These are phyloP conservation scores for Suillus luteus DNA, from an alignment of 768 basidiomycete species.

Conservation along the genomic window DNA sequence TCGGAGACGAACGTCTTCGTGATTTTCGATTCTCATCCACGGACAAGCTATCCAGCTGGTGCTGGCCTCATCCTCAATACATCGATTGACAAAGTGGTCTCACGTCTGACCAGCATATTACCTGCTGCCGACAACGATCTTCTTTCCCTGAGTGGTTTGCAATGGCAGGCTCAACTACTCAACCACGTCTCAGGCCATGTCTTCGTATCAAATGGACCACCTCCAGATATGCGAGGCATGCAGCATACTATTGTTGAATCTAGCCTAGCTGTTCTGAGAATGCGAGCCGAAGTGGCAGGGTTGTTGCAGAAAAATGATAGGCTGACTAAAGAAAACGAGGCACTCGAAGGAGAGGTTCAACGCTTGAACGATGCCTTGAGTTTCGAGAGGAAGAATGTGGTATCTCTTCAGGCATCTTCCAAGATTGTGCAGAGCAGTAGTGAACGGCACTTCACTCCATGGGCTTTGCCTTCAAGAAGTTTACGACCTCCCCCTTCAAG, in stretches of 20 bases:
- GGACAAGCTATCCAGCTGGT: conserved; percentile 58
- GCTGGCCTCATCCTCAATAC: conserved; percentile 58
- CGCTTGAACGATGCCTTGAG: conserved; percentile 19
- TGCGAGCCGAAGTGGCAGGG: conserved; percentile 43
- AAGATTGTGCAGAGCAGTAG: background rate
- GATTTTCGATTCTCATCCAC: conserved; percentile 69
- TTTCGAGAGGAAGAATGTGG: conserved; percentile 14
- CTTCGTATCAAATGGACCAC: conserved; percentile 40
- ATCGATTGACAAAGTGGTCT: conserved; percentile 44
- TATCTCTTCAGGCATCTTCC: background rate
- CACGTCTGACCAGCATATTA: conserved; percentile 48
- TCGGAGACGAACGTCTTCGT: conserved; percentile 43
- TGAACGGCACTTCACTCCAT: conserved; percentile 2
- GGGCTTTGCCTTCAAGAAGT: too few species aligned
- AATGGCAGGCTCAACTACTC: conserved; percentile 69
- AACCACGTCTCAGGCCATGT: conserved; percentile 61
- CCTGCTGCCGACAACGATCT: conserved; percentile 46
- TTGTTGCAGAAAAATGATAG: conserved; percentile 35
- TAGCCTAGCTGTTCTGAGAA: conserved; percentile 48
- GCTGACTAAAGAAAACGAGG: conserved; percentile 26
- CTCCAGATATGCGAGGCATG: conserved; percentile 22
- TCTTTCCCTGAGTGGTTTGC: conserved; percentile 44
- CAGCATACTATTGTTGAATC: conserved; percentile 47
- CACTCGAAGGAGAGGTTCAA: conserved; percentile 30
- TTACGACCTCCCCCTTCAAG: conserved; percentile 11